Conservation (phyloP, 2,329 filamentous ascomycete species). For the Monosporascus sp. region DNA sequence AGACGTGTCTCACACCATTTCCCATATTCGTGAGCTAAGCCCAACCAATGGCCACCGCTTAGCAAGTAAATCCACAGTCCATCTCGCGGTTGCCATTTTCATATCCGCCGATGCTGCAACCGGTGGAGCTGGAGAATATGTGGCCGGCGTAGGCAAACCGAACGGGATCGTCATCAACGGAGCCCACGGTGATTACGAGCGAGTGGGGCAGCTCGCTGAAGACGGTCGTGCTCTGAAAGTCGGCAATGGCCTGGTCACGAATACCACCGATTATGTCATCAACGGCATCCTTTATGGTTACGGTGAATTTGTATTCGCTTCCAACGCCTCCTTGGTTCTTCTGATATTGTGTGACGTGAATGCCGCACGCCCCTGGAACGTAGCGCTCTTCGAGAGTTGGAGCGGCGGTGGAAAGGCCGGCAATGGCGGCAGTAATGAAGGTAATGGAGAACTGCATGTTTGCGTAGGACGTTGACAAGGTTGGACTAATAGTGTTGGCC, state of each 20-base stretch:
- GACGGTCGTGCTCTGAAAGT: background rate
- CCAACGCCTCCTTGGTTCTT: constrained; percentile 1
- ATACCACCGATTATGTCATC: background rate
- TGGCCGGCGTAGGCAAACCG: background rate
- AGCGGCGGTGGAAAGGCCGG: background rate
- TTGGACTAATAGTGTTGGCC: no score
- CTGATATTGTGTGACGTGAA: constrained; percentile 1
- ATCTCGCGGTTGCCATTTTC: background rate
- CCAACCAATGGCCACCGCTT: background rate
- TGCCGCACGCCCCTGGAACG: background rate
- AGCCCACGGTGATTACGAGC: background rate
- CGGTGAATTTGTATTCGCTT: background rate
- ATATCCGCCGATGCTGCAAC: background rate
- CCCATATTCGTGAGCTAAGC: no score
- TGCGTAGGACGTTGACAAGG: no score
- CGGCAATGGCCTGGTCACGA: background rate
- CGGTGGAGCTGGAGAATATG: background rate
- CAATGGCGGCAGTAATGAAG: background rate
- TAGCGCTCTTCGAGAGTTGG: background rate
- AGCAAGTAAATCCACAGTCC: background rate
- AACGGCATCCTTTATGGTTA: background rate
- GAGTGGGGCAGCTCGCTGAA: background rate
- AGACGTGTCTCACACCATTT: no score
- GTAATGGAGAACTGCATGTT: background rate
- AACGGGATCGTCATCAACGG: background rate